Conservation (phyloP, 352 stramenopile genomes). For the Globisporangium ultimum region DNA sequence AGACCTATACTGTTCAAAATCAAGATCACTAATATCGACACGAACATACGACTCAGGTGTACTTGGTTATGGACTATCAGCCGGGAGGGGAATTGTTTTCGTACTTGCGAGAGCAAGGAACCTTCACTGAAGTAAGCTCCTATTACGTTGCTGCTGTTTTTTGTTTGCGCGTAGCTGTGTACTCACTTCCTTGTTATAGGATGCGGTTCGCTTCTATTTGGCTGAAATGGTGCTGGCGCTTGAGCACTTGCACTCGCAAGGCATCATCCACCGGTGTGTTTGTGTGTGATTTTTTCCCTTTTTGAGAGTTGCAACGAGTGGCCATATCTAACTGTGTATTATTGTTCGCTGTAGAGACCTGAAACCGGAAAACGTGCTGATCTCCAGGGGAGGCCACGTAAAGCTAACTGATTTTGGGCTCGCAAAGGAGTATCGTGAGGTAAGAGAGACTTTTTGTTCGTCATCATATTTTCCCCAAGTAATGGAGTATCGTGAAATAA, state of each 20-base stretch:
- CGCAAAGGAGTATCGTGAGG: slow-evolving; percentile 64
- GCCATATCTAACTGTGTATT: not conserved
- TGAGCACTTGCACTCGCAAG: slow-evolving; percentile 73
- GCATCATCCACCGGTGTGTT: slow-evolving; percentile 79
- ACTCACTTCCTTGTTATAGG: slow-evolving; percentile 20
- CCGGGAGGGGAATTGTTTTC: slow-evolving; percentile 79
- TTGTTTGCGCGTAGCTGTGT: not conserved
- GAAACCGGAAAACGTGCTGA: slow-evolving; percentile 92
- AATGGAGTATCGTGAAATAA: slow-evolving; percentile 56
- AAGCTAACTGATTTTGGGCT: slow-evolving; percentile 92
- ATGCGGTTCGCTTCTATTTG: slow-evolving; percentile 73
- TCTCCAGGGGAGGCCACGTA: slow-evolving; percentile 86
- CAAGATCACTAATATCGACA: not conserved
- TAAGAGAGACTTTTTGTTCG: not conserved
- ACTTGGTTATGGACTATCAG: slow-evolving; percentile 79
- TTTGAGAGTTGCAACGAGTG: not conserved
- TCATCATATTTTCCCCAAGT: slow-evolving; percentile 16
- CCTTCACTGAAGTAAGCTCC: slow-evolving; percentile 50
- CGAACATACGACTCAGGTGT: slow-evolving; percentile 32
- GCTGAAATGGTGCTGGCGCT: slow-evolving; percentile 84
- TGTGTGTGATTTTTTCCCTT: not conserved
- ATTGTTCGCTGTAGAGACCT: slow-evolving; percentile 49
- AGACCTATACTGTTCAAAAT: not conserved
- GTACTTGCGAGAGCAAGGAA: slow-evolving; percentile 61
- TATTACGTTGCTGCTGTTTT: not conserved